A percentile compares a stretch with the other conserved stretches of the same genome.
Conservation (phyloP, 495 filamentous ascomycete genomes). For the Penicillium canescens region DNA sequence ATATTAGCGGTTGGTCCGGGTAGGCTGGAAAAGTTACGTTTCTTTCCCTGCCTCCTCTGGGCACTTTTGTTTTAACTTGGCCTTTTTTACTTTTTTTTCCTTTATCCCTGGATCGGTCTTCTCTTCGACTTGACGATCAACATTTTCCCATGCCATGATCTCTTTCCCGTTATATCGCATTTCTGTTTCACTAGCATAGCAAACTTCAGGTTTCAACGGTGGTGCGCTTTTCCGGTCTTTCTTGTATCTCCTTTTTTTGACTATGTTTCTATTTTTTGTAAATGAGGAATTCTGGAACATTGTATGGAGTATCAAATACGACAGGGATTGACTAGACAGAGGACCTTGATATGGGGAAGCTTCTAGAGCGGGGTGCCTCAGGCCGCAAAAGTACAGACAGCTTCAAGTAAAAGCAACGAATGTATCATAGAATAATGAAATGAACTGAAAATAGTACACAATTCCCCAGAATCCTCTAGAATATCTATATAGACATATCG, state of each 20-base stretch:
- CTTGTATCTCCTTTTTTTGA: constrained; percentile 7
- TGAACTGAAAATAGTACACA: background rate
- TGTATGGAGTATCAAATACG: too few relatives aligned
- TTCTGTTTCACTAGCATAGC: constrained; percentile 27
- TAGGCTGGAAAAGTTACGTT: constrained; percentile 43
- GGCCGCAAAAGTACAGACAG: background rate
- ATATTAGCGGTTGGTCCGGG: constrained; percentile 49
- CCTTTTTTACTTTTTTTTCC: constrained; percentile 14
- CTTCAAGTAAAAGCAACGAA: background rate
- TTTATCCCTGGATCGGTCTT: constrained; percentile 9
- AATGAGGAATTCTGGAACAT: background rate
- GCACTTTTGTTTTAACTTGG: constrained; percentile 28
- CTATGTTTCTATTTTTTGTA: constrained; percentile 5
- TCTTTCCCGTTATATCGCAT: constrained; percentile 21
- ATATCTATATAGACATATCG: constrained; percentile 2
- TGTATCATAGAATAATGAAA: background rate
- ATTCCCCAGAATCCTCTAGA: constrained; percentile 29
- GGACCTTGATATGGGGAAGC: constrained; percentile 4
- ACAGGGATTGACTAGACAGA: too few relatives aligned
- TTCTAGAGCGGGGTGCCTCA: constrained; percentile 13
- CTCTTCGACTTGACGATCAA: constrained; percentile 14
- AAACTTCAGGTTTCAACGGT: constrained; percentile 27
- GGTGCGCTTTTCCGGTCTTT: constrained; percentile 19
- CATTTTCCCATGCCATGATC: constrained; percentile 10
- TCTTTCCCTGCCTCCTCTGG: constrained; percentile 38